Evolutionary conservation across 176 grass and related monocot species (phyloP).

Genomic region (Oryza glaberrima): DNA sequence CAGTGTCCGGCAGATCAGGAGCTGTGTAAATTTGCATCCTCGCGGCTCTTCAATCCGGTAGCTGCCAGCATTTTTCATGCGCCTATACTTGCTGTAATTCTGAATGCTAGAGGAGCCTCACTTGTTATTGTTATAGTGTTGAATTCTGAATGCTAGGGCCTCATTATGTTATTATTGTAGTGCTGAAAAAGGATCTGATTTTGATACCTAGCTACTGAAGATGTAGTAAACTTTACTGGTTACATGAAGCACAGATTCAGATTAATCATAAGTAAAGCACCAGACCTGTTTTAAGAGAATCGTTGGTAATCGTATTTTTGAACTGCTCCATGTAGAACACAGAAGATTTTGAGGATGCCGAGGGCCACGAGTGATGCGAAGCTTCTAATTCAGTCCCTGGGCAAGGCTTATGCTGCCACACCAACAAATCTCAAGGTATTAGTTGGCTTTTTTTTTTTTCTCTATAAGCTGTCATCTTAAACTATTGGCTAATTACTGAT

Average conservation of each 20-base stretch:
- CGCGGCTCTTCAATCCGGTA: not conserved
- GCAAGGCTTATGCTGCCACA: slow-evolving; percentile 75
- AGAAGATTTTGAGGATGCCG: slow-evolving; percentile 49
- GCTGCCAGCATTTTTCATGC: not conserved
- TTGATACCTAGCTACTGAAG: not conserved
- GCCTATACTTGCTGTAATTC: not conserved
- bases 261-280: not conserved
- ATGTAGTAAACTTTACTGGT: not conserved
- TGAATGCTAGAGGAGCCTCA: not conserved
- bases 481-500: not conserved
- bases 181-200: not conserved
- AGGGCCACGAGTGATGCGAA: slow-evolving; percentile 61
- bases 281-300: not conserved
- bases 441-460: not conserved
- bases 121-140: too few species aligned
- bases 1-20: not conserved
- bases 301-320: not conserved
- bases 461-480: too few species aligned
- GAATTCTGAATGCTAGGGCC: too few species aligned
- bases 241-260: not conserved
- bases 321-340: not conserved
- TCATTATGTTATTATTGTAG: not conserved
- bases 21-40: not conserved
- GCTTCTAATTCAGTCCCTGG: slow-evolving; percentile 76
- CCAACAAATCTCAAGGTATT: slow-evolving; percentile 81